phyloP scores from a whole-genome alignment of 768 basidiomycete species.

The Mycena haematopus region DNA sequence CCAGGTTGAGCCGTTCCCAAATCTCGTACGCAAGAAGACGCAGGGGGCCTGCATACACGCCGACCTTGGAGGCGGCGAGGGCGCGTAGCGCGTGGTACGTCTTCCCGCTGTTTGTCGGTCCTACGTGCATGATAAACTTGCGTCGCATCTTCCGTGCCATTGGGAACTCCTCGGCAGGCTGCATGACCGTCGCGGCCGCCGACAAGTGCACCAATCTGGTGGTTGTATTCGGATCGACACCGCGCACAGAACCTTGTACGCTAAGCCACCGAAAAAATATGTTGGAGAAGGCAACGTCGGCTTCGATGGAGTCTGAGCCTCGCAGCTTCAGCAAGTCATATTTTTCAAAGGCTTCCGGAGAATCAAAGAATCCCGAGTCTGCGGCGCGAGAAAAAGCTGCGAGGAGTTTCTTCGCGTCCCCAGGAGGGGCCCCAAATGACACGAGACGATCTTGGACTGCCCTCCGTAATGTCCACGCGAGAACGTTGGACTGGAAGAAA shows the following conservation, averaged over 20 bases:
- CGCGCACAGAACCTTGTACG: background rate
- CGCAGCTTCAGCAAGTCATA: slow-evolving; percentile 11
- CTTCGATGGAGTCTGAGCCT: slow-evolving; percentile 7
- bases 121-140: slow-evolving; percentile 93
- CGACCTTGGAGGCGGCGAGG: slow-evolving; percentile 73
- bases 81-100: slow-evolving; percentile 93
- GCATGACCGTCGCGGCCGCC: slow-evolving; percentile 47
- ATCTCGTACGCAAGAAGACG: slow-evolving; percentile 95
- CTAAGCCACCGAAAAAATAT: slow-evolving; percentile 22
- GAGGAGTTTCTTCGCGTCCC: slow-evolving; percentile 19
- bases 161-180: slow-evolving; percentile 55
- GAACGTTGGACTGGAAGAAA: slow-evolving; percentile 15
- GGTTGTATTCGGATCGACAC: slow-evolving; percentile 21
- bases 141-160: slow-evolving; percentile 66
- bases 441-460: slow-evolving; percentile 22
- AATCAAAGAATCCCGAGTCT: slow-evolving; percentile 10
- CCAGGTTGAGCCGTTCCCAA: slow-evolving; percentile 88
- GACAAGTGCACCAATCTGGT: slow-evolving; percentile 33
- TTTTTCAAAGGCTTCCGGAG: slow-evolving; percentile 11
- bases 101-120: slow-evolving; percentile 97
- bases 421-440: slow-evolving; percentile 14
- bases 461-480: slow-evolving; percentile 3
- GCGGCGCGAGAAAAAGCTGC: slow-evolving; percentile 13
- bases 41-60: slow-evolving; percentile 91
- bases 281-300: slow-evolving; percentile 24